Conservation (phyloP, 768 basidiomycete species). For the Lepiota venenata region DNA sequence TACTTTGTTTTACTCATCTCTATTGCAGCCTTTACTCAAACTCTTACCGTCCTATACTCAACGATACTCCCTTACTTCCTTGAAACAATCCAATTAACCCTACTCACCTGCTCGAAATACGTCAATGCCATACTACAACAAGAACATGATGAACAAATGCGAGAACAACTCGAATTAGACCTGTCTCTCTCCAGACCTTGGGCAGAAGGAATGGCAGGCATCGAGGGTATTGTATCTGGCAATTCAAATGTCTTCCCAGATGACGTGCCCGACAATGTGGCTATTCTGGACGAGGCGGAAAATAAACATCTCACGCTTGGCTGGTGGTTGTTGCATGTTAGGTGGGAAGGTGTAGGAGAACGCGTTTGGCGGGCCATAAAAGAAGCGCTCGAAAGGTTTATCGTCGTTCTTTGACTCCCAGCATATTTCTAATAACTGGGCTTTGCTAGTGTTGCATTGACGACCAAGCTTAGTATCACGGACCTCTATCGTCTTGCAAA, state of each 20-base stretch:
- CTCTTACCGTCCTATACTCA: conserved; percentile 84
- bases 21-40: conserved; percentile 75
- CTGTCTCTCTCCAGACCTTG: conserved; percentile 33
- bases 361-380: conserved; percentile 17
- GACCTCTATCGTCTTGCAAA: conserved; percentile 68
- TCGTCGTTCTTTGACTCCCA: conserved; percentile 1
- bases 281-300: conserved; percentile 66
- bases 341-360: conserved; percentile 19
- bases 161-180: conserved; percentile 40
- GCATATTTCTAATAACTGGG: neutral
- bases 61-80: conserved; percentile 83
- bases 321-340: conserved; percentile 19
- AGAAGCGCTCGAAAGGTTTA: conserved; percentile 79
- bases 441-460: conserved; percentile 70
- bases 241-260: conserved; percentile 12
- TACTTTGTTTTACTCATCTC: conserved; percentile 1
- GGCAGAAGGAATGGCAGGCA: conserved; percentile 19
- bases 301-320: conserved; percentile 20
- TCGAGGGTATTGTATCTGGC: conserved; percentile 22
- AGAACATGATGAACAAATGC: conserved; percentile 55
- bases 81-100: conserved; percentile 80
- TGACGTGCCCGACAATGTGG: conserved; percentile 8
- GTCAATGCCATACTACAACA: conserved; percentile 61
- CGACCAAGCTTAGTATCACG: conserved; percentile 63
- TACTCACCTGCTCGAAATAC: conserved; percentile 82